Evolutionary conservation across 768 basidiomycete species (phyloP).

Genomic region (Mycena capillaripes): DNA sequence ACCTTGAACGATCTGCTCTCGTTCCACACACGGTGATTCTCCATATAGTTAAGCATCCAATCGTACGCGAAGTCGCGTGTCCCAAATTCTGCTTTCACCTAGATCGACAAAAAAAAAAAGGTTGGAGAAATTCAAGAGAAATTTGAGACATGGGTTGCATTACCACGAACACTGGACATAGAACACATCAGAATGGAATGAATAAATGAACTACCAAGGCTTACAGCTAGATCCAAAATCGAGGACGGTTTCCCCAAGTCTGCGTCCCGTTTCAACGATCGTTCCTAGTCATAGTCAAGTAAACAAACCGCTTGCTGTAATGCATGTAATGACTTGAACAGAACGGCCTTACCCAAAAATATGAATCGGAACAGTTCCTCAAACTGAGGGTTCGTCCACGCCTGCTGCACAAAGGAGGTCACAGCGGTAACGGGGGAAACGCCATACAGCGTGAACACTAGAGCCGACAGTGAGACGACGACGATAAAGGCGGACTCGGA

Average conservation of each 20-base stretch:
- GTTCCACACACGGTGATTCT: slow-evolving; percentile 31
- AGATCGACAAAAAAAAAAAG: not conserved
- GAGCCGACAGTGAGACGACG: not conserved
- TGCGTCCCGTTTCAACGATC: slow-evolving; percentile 10
- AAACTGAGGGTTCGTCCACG: slow-evolving; percentile 18
- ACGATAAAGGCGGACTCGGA: not conserved
- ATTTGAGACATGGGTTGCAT: too few relatives aligned
- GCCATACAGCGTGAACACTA: slow-evolving; percentile 4
- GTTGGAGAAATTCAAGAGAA: too few relatives aligned
- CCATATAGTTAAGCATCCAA: slow-evolving; percentile 30
- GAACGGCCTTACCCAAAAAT: slow-evolving; percentile 25
- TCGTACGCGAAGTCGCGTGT: slow-evolving; percentile 35
- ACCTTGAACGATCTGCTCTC: slow-evolving; percentile 35
- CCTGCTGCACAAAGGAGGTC: not conserved
- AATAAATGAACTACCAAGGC: not conserved
- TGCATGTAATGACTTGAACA: too few relatives aligned
- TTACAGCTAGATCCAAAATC: slow-evolving; percentile 3
- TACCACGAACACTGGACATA: slow-evolving; percentile 17
- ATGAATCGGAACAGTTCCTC: slow-evolving; percentile 21
- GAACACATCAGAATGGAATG: not conserved
- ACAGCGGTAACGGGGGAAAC: not conserved
- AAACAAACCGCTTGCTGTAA: too few relatives aligned
- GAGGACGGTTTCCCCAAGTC: not conserved
- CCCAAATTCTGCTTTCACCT: slow-evolving; percentile 24
- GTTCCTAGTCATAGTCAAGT: not conserved